Base-by-base conservation (phyloP, 257 asterid species). In the Gentiana macrophylla region DNA sequence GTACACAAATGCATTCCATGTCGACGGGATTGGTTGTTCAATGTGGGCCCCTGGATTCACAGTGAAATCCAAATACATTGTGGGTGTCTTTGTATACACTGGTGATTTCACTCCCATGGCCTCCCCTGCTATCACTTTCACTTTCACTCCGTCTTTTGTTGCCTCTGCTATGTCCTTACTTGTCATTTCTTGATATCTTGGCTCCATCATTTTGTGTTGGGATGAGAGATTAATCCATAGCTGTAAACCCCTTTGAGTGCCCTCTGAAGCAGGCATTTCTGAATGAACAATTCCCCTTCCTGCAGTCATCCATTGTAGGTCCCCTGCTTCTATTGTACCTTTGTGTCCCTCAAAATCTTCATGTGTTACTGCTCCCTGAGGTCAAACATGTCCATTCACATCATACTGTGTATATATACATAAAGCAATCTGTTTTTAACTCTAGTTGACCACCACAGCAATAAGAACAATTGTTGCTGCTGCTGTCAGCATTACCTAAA, bases 201-300 rank as follows among this genome's bases (percentile, higher is more conserved):
- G 98, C 72, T 84, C 84, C 37, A 86, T 72, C 98, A 90, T 84
- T 72, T 90, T 90, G 50, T 75, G 55, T 59, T 71, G 50, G 70
- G 95, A 79, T 24, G 96, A 75, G 59, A 91, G 94, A 35, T 91
- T 91, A 34, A 91, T 80, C 98, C 98, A 91, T 53, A 91, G 64
- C 38, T 87, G 98, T 10, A 90, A 74, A 37, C 98, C 96, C 55
- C 70, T 76, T 58, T 83, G 84, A 67, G 94, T 86, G 8, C 98
- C 96, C 49, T 78, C 62, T 1, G 81, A 62, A 4, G 93, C 85
- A 67, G 96, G 94, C 91, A 84, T 80, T 75, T 86, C 96, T 44
- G 98, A 90, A 80, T 90, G 98, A 70, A 90, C 89, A 41, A 90
- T 86, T 32, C 98, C 98, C 70, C 83, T 79, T 32, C 98, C 98